A percentile compares a stretch with the other conserved stretches of the same genome.
Evolutionary conservation across 2,329 filamentous ascomycete species (phyloP).

Genomic region (Colletotrichum somersetense): DNA sequence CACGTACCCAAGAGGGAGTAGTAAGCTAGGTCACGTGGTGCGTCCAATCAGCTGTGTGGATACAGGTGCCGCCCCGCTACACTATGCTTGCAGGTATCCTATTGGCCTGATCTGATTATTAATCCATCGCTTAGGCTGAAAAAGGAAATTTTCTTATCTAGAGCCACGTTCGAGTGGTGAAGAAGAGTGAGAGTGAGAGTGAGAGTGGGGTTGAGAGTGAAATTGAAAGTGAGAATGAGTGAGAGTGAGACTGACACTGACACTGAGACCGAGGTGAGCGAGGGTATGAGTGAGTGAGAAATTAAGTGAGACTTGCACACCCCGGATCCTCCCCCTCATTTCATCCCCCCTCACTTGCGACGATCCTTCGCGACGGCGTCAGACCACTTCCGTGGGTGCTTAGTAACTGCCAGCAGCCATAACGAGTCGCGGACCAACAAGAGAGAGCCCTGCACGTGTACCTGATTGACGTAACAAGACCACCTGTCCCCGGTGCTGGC

Average conservation of each 20-base stretch:
- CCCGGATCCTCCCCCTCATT: not conserved
- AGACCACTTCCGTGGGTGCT: conserved; percentile 15
- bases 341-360: not conserved
- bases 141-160: not conserved
- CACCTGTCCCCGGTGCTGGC: not conserved
- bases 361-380: conserved; percentile 5
- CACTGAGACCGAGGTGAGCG: too few species aligned
- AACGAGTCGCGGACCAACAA: not conserved
- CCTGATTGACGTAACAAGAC: not conserved
- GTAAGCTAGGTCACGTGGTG: too few species aligned
- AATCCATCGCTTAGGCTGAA: not conserved
- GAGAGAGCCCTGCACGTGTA: not conserved
- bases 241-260: too few species aligned
- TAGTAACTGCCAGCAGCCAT: conserved; percentile 18
- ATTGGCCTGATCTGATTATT: not conserved
- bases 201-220: too few species aligned
- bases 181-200: not conserved
- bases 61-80: not conserved
- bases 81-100: accelerated
- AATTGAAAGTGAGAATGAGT: too few species aligned
- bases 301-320: not conserved
- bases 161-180: too few species aligned
- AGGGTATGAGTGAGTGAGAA: too few species aligned
- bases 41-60: too few species aligned
- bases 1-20: not conserved